A percentile compares a stretch with the other conserved stretches of the same genome.
phyloP scores from a whole-genome alignment of 2,329 filamentous ascomycete species.

The Aspergillus fijiensis region DNA sequence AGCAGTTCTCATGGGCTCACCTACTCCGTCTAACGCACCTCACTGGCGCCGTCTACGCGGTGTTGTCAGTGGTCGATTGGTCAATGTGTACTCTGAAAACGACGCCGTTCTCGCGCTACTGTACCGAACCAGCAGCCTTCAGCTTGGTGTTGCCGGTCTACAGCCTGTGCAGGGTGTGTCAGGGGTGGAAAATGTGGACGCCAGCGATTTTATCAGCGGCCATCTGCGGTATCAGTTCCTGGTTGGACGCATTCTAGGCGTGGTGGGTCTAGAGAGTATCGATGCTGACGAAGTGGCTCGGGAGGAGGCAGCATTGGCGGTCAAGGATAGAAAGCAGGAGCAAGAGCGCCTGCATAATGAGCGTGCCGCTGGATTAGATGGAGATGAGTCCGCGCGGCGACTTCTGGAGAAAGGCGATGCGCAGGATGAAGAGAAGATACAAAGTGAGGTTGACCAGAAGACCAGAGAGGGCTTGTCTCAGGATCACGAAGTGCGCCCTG shows the following conservation, averaged over 20 bases:
- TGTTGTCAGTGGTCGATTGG: constrained; percentile 76
- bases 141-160: constrained; percentile 79
- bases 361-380: constrained; percentile 27
- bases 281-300: constrained; percentile 47
- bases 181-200: constrained; percentile 64
- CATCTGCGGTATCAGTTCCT: constrained; percentile 71
- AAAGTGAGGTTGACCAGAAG: constrained; percentile 30
- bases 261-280: constrained; percentile 68
- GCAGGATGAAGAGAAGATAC: constrained; percentile 12
- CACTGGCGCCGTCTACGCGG: constrained; percentile 76
- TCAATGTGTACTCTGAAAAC: constrained; percentile 85
- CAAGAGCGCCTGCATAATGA: constrained; percentile 34
- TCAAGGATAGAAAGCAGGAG: constrained; percentile 42
- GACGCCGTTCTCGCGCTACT: constrained; percentile 86
- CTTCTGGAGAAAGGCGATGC: constrained; percentile 16
- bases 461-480: constrained; percentile 24
- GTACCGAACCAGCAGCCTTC: constrained; percentile 79
- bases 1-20: constrained; percentile 78
- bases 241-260: constrained; percentile 64
- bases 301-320: constrained; percentile 42
- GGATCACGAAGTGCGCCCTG: background rate
- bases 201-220: constrained; percentile 64
- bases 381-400: constrained; percentile 15
- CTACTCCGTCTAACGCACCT: constrained; percentile 67
- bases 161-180: constrained; percentile 62